Evolutionary conservation across 805 yeast genomes (phyloP).

Genomic region (Starmerella apicola): DNA sequence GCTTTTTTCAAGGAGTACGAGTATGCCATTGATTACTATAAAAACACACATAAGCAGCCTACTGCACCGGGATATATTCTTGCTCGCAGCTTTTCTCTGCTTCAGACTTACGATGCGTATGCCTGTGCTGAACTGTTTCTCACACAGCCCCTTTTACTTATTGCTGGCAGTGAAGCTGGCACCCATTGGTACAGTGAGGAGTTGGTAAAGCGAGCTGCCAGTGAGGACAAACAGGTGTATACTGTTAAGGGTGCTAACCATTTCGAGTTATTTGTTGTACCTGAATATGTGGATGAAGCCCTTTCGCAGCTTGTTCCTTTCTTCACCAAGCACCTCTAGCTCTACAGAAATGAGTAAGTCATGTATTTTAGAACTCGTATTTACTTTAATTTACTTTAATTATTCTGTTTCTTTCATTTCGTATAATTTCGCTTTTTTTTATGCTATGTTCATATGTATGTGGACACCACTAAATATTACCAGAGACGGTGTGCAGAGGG

Average conservation of each 20-base stretch:
- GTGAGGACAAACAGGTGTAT: not conserved
- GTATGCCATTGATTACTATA: not conserved
- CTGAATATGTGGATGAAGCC: not conserved
- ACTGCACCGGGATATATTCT: not conserved
- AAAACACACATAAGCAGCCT: not conserved
- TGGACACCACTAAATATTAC: no score
- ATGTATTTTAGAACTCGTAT: no score
- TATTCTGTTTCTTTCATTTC: not conserved
- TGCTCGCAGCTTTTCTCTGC: not conserved
- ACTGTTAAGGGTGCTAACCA: not conserved
- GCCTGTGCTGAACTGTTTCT: slow-evolving; percentile 3
- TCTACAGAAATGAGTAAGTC: no score
- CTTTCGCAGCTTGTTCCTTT: not conserved
- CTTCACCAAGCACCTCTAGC: not conserved
- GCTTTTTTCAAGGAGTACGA: not conserved
- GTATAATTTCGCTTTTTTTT: not conserved
- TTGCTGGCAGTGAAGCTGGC: slow-evolving; percentile 8
- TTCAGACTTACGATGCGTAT: slow-evolving; percentile 1
- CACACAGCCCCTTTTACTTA: slow-evolving; percentile 10
- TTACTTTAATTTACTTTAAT: no score
- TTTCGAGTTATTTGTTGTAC: not conserved
- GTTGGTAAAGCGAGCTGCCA: not conserved
- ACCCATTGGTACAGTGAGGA: not conserved
- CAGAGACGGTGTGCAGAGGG: no score
- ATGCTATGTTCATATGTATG: not conserved